Base-by-base conservation (phyloP, 2,329 filamentous ascomycete species). In the Emericellopsis atlantica region DNA sequence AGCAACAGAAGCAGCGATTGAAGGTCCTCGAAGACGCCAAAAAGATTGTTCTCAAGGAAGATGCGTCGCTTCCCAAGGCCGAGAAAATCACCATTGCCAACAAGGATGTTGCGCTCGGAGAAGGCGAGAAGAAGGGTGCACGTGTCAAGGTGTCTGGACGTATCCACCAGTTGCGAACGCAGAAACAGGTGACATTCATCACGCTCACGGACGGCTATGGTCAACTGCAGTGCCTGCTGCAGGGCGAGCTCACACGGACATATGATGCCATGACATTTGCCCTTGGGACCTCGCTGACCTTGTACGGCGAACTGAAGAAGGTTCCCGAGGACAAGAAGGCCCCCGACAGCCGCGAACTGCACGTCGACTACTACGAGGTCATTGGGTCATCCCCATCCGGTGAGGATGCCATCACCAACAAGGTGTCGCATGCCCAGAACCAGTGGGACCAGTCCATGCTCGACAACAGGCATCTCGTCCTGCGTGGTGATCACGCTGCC, bases 401-500 rank as follows among this genome's bases (percentile, higher is more conserved):
- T 52, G 84, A 90, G 46, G 89, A 95, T 48, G 85, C 89, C 54
- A 88, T 95, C 57, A 92, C 87, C 70, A 95, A 88, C 74, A 77
- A 65, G 48, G 73, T 77, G 26, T 65, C 67, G 2, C 55, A 60
- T 39, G 58, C 56, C 41, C 65, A 66, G 54, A 67, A 67, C 49
- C 61, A 66, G 41, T 65, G 62, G 49, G 81, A 86, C 53, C 48
- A 50, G 31, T 79, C 78, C 33, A 73, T 92, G 54, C 78, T 89
- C 46, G 83, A 94, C 64, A 76, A 85, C 62, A 76, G 87, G 39
- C 89, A 95, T 60, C 73, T 95, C 32, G 80, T 85, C 18, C 78
- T 95, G 36, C 84, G 89, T 44, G 85, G 85, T 45, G 88, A 95
- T 61, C 81, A 74, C 45, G 79, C 86, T 5, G 85, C 84, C n/a